Evolutionary conservation across 352 stramenopile species (phyloP), one percentile per base, ranked within the genome.

Genomic region (Phytophthora nicotianae): DNA sequence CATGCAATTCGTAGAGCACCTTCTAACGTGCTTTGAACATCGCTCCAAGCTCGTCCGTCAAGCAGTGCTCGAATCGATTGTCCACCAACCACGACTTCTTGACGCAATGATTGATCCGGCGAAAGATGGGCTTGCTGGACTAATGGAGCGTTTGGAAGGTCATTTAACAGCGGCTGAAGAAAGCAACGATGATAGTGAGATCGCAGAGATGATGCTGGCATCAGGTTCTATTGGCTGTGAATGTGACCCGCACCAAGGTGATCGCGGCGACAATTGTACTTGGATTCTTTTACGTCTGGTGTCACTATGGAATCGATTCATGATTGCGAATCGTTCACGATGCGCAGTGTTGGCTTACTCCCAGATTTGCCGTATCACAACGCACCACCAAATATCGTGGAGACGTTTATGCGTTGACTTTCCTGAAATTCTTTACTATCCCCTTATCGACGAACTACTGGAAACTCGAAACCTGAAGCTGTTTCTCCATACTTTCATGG

Each of bases 401-500:
- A 73, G 77, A 48, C 61, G 62, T 40, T 45, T 90, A 14, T 91
- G 74, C 27, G 42, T 78, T 20, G 75, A 88, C 16, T 81, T 83
- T 49, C 75, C 83, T 26, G 77, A 87, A 16, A 47, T 69, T 11
- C 75, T 81, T 23, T 89, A 89, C 32, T 81, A 76, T 46, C 53
- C 70, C 9, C 61, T 91, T 23, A 61, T 89, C n/a, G 77, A 90
- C 23, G 66, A 86, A 53, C 48, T 91, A 19, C 26, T 91, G 24
- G 27, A 70, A 43, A 77, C 62, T 16, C n/a, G 46, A 16, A 75
- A 51, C 1, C 56, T 91, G 9, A 61, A 71, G 23, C 41, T 70
- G 40, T 91, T 91, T 62, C 55, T 91, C 41, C 38, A 58, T 13
- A 88, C 81, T 17, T 91, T 88, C 46, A 77, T 90, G 62, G 63